These are phyloP conservation scores for Malus hybrid DNA, from an alignment of 331 rosid genomes.

Conservation along the genomic window DNA sequence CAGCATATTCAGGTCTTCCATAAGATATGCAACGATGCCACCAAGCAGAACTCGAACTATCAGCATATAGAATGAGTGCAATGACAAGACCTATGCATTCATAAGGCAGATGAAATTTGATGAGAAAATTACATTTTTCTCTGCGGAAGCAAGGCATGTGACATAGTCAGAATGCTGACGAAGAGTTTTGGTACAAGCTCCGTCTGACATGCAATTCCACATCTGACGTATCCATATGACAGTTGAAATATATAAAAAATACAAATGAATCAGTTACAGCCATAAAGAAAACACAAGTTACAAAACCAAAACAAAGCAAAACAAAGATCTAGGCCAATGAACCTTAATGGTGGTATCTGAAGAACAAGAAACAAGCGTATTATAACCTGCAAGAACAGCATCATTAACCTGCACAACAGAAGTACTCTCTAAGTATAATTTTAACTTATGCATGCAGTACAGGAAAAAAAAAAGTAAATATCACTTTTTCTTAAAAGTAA, in stretches of 20 bases:
- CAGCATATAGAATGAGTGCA: slow-evolving; percentile 7
- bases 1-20: neutral
- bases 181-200: slow-evolving; percentile 72
- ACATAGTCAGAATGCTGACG: slow-evolving; percentile 94
- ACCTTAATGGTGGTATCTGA: slow-evolving; percentile 97
- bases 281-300: neutral
- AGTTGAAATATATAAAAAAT: neutral
- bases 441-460: slow-evolving; percentile 1
- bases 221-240: slow-evolving; percentile 38
- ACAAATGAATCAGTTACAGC: slow-evolving; percentile 6
- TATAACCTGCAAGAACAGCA: slow-evolving; percentile 79
- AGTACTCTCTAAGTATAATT: slow-evolving; percentile 3
- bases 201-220: slow-evolving; percentile 74
- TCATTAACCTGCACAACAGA: slow-evolving; percentile 81
- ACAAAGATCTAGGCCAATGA: slow-evolving; percentile 20
- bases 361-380: slow-evolving; percentile 91
- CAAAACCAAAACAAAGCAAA: neutral
- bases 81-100: slow-evolving; percentile 19
- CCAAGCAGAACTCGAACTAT: slow-evolving; percentile 16
- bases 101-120: slow-evolving; percentile 29
- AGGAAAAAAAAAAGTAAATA: neutral
- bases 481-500: neutral
- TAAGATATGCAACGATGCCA: neutral
- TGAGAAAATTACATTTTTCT: slow-evolving; percentile 74
- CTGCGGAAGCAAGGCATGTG: slow-evolving; percentile 89